Percentiles rank a stretch among this genome's conserved stretches.
phyloP scores from a whole-genome alignment of 1,284 basidiomycete genomes.

The Pulveroboletus sp. region DNA sequence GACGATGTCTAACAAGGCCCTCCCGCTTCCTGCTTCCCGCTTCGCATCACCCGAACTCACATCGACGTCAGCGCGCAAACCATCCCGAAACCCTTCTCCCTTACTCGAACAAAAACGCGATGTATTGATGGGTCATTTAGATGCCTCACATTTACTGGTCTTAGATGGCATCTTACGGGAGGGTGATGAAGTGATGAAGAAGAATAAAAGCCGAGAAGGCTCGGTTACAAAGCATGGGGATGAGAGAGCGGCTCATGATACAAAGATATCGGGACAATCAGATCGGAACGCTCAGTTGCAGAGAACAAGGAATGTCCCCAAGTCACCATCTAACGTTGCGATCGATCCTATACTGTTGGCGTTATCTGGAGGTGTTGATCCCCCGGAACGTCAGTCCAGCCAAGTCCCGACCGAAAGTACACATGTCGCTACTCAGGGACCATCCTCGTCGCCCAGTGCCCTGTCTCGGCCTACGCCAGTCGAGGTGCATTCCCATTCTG shows the following conservation, averaged over 20 bases:
- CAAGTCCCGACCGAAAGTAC: not conserved
- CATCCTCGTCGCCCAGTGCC: not conserved
- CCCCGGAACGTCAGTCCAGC: not conserved
- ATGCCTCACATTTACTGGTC: constrained; percentile 40
- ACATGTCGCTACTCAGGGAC: not conserved
- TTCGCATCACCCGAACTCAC: not conserved
- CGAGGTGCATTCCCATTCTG: not conserved
- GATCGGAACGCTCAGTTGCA: not conserved
- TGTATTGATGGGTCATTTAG: constrained; percentile 41
- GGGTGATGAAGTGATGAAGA: constrained; percentile 11
- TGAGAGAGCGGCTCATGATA: not conserved
- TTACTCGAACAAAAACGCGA: constrained; percentile 24
- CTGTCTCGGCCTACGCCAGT: not conserved
- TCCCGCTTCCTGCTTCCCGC: not conserved
- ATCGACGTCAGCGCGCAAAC: not conserved
- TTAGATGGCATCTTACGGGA: constrained; percentile 50
- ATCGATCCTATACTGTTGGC: constrained; percentile 29
- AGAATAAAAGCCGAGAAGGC: constrained; percentile 12
- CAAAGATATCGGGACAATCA: not conserved
- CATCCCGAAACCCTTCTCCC: not conserved
- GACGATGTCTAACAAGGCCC: not conserved
- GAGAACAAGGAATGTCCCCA: not conserved
- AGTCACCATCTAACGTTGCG: constrained; percentile 1
- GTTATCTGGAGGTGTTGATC: constrained; percentile 16
- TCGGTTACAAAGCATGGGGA: constrained; percentile 8